Base-by-base conservation (phyloP, 768 basidiomycete species). In the Mycena maculata region DNA sequence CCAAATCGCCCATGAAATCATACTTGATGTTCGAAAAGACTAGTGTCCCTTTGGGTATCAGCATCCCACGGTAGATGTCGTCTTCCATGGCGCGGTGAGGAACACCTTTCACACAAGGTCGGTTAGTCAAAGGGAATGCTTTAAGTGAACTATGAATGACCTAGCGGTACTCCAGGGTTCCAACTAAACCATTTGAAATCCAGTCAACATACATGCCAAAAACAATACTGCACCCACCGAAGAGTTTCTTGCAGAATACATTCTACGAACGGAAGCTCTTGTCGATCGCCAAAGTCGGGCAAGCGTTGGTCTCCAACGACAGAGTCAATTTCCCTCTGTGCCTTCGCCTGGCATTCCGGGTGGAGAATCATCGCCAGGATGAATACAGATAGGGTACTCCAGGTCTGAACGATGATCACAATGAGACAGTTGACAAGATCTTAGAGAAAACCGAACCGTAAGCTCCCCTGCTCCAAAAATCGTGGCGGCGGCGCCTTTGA, bases 21-120 rank as follows among this genome's bases (percentile, higher is more conserved):
- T 58, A 73, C 76, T 67, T 64, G 31, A 67, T 47, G 55, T 77
- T 77, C 2, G 74, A 56, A 25, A 75, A 69, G 45, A 77, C 50
- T 4, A 75, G 49, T 4, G 72, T 44, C 18, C 73, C 74, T 41
- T 73, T 76, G 3, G 80, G 81, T 31, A 83, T 83, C 63, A 73
- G 56, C 63, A 80, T 77, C 3, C 80, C 80, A 4, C 71, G 56
- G 59, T 83, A 83, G 2, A 76, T 63, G 59, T 81, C 80, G 20
- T 81, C 80, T 18, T 77, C 74, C 9, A 60, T 71, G 6, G 72
- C 67, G 15, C 68, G 58, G 63, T 80, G 81, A 15, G 77, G 78
- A 7, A 79, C 36, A 28, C 76, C 81, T 76, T 48, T 49, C 49
- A 23, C n/a, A 66, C 44, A 10, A 41, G 8, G 31, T 15, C 20